These are phyloP conservation scores for Camelina laxa DNA, from an alignment of 345 rosid species.

Conservation along the genomic window DNA sequence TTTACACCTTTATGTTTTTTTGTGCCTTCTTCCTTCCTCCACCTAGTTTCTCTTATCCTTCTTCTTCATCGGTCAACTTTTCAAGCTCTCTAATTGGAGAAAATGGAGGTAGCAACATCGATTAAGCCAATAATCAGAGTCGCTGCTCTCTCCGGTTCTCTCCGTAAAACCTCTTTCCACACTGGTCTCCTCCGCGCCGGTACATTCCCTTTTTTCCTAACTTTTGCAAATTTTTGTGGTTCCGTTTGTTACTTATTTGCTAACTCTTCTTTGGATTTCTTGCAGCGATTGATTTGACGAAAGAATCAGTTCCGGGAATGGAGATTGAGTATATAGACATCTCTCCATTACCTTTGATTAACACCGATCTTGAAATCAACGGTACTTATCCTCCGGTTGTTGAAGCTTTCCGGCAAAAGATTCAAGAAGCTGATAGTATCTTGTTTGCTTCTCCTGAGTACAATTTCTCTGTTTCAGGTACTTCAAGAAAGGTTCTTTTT, in stretches of 20 bases:
- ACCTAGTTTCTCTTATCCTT: too few relatives aligned
- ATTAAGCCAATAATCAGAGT: slow-evolving; percentile 57
- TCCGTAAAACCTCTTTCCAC: slow-evolving; percentile 72
- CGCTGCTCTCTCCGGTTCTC: slow-evolving; percentile 84
- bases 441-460: slow-evolving; percentile 92
- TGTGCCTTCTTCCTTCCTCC: too few relatives aligned
- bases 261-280: neutral
- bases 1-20: too few relatives aligned
- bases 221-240: neutral
- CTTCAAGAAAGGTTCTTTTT: too few relatives aligned
- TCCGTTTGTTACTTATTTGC: neutral
- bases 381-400: slow-evolving; percentile 66
- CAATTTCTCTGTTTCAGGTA: slow-evolving; percentile 72
- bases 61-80: too few relatives aligned
- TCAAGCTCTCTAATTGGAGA: neutral
- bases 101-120: slow-evolving; percentile 51
- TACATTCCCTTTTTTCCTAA: slow-evolving; percentile 18
- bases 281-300: slow-evolving; percentile 53
- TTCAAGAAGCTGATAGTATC: slow-evolving; percentile 60
- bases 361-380: slow-evolving; percentile 68
- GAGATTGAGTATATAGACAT: slow-evolving; percentile 62
- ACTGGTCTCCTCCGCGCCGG: slow-evolving; percentile 76
- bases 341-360: slow-evolving; percentile 65
- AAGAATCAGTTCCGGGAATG: slow-evolving; percentile 53
- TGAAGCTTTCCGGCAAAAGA: slow-evolving; percentile 70